Conservation (phyloP, 75 land plant genomes). For the Picea sitchensis region DNA sequence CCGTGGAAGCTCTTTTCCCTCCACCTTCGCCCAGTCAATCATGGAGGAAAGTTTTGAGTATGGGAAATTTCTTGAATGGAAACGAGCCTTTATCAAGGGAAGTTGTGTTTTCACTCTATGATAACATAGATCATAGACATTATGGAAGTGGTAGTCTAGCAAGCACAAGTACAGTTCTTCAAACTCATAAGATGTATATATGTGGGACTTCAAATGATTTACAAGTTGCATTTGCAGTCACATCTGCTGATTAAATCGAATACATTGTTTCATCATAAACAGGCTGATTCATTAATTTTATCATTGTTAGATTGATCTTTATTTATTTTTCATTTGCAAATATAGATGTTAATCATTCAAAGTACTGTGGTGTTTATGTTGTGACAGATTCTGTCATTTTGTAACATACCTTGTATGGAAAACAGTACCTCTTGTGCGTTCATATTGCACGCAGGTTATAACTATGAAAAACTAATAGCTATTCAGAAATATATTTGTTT, state of each 20-base stretch:
- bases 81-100: constrained; percentile 88
- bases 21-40: constrained; percentile 67
- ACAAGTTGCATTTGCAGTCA: constrained; percentile 75
- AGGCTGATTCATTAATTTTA: too few species aligned
- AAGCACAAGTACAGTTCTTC: constrained; percentile 23
- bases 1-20: constrained; percentile 62
- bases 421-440: too few species aligned
- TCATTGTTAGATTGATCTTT: too few species aligned
- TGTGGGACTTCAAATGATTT: constrained; percentile 91
- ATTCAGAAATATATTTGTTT: too few species aligned
- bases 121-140: constrained; percentile 25
- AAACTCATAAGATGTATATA: constrained; percentile 85
- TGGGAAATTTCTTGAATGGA: constrained; percentile 98
- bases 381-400: too few species aligned
- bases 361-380: too few species aligned
- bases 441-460: too few species aligned
- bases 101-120: constrained; percentile 52
- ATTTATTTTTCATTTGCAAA: too few species aligned
- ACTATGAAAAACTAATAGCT: too few species aligned
- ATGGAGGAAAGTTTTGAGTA: constrained; percentile 83
- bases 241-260: constrained; percentile 61
- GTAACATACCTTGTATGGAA: too few species aligned
- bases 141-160: constrained; percentile 25
- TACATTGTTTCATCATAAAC: too few species aligned
- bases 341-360: too few species aligned